Base-by-base conservation (phyloP, 176 grass and related monocot genomes). In the Paspalum vaginatum region DNA sequence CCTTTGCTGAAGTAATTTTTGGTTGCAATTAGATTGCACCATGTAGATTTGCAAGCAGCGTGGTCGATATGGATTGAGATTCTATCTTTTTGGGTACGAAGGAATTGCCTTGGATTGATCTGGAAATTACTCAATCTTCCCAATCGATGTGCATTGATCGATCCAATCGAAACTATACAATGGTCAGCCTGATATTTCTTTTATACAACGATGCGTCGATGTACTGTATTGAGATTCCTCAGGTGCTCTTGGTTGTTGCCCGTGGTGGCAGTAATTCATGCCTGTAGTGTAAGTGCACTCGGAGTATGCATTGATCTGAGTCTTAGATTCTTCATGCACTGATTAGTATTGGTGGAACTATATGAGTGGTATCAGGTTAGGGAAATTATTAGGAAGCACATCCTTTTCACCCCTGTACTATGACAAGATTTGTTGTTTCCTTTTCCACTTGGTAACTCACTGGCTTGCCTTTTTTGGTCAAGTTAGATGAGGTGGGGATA, bases 401-500 rank as follows among this genome's bases (percentile, higher is more conserved):
- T 14, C 55, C 16, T 41, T 76, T 45, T 39, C n/a, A 47, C 2
- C 0, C 17, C 18, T 82, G 14, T 39, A 56, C 50, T 2, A 56
- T 56, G 20, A 74, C 15, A 68, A 65, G 5, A 16, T 43, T 81
- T 61, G 27, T 5, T 49, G 25, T 17, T 81, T 69, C 68, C 26
- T 62, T 82, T 17, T 45, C 20, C 9, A 47, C 65, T 59, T 10
- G 11, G 27, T 39, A 41, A 42, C 20, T 46, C 12, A 42, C 0
- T 68, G 17, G 2, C 15, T 42, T 15, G 9, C 8, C 76, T 39
- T 22, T 50, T 71, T 40, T n/a, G 20, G 48, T 74, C 32, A 74
- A 58, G 75, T 14, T 58, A 52, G 84, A 84, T 43, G 67, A 32
- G 58, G 17, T 43, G 67, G 43, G 58, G 17, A 59, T 66, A 72